Base-by-base conservation (phyloP, 768 basidiomycete species). In the Leccinum incarnatum region DNA sequence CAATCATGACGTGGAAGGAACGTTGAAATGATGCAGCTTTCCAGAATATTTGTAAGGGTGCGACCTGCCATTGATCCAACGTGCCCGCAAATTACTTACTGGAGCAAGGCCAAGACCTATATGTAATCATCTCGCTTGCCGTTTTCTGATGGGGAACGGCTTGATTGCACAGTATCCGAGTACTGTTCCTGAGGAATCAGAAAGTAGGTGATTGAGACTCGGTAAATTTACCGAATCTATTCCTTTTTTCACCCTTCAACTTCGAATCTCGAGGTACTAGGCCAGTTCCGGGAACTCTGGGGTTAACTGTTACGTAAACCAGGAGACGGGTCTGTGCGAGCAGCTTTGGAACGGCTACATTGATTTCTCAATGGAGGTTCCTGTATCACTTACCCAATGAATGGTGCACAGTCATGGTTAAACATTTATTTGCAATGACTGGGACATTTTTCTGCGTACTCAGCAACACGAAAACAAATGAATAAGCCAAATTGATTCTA, bases 1-100 rank as follows among this genome's bases (percentile, higher is more conserved):
- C 40, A 17, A 36, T 53, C 56, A 59, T 62, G 63, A 48, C 30
- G 53, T 51, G 49, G 21, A 49, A 48, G 42, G n/a, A 51, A 62
- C 5, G 27, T 15, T 17, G 21, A 25, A 32, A 42, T 30, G 37
- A 37, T 53, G 17, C 29, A 17, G 23, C 46, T 27, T 58, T 47
- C 30, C 19, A 53, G 52, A 15, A 37, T 27, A 29, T 29, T 29
- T 29, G 51, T 19, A 19, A 60, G 32, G 2, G 7, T 15, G 14
- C 12, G 15, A 40, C 2, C 27, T 51, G 21, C 27, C 9, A 34
- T 11, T 27, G 40, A 57, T 42, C 29, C 29, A 56, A 23, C 53
- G 32, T 23, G 45, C 34, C 15, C n/a, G 15, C 25, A 23, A 21
- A 15, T 15, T 21, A 48, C 56, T 36, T 29, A 36, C 32, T 27